These are phyloP conservation scores for Aspergillus sclerotiicarbonarius DNA, from an alignment of 495 filamentous ascomycete species.

Conservation along the genomic window DNA sequence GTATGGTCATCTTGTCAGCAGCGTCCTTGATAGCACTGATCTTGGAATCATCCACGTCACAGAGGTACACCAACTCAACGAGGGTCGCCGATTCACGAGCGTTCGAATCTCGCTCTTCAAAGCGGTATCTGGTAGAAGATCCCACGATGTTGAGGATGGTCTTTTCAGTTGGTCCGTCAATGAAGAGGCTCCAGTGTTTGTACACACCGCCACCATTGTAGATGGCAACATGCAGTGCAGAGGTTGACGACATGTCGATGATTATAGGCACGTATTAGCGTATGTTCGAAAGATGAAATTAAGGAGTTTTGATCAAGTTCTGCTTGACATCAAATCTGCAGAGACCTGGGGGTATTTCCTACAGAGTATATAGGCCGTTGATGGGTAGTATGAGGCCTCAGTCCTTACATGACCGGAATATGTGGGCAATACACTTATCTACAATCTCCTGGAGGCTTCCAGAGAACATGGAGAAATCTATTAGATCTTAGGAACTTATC, in stretches of 20 bases:
- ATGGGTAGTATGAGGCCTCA: too few relatives aligned
- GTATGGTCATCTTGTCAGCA: not conserved
- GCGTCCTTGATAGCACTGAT: not conserved
- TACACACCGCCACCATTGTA: not conserved
- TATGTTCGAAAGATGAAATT: too few relatives aligned
- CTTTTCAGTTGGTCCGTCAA: not conserved
- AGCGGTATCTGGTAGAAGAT: not conserved
- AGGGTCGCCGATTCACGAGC: not conserved
- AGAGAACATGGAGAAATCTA: too few relatives aligned
- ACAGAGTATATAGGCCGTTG: too few relatives aligned
- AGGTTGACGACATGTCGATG: not conserved
- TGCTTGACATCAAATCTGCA: too few relatives aligned
- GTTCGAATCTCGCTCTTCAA: not conserved
- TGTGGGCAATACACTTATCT: too few relatives aligned
- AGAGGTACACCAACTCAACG: not conserved
- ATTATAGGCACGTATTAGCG: too few relatives aligned
- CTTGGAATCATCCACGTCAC: not conserved
- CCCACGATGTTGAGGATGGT: not conserved
- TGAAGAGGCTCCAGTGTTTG: constrained; percentile 1
- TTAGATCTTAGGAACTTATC: too few relatives aligned
- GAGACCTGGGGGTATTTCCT: too few relatives aligned
- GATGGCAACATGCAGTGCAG: not conserved
- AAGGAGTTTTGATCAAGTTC: too few relatives aligned
- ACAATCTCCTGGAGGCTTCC: too few relatives aligned
- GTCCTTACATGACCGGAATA: too few relatives aligned